Base-by-base conservation (phyloP, 352 stramenopile genomes). In the Phytophthora citrophthora region DNA sequence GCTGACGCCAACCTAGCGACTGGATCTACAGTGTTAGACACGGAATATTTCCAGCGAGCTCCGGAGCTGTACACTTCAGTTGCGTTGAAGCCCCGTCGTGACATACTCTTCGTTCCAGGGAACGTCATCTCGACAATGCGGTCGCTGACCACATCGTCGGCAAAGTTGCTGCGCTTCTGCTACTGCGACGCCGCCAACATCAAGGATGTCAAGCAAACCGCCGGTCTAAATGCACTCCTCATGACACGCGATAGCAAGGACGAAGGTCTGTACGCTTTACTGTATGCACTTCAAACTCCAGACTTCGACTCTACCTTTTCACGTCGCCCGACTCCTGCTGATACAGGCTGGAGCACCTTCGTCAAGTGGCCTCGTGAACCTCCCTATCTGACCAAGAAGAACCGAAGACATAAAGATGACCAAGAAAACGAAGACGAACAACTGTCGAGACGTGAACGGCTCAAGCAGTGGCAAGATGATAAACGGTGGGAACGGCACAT, bases 381-480 rank as follows among this genome's bases (percentile, higher is more conserved):
- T 9, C 60, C 55, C 3, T 78, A 78, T 7, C 34, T 79, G 8
- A 54, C 63, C 50, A 76, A 77, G 64, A 86, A 77, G 50, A 73
- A 80, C 43, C 57, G 67, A 65, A 34, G 67, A 46, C 34, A 64
- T n/a, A 57, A 51, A 23, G 66, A 68, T 36, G 57, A 70, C 26
- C 52, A 63, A 20, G 65, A 76, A 26, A 54, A 23, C 26, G 53
- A 86, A 78, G 58, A 69, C 66, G 69, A 76, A 26, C 73, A 72
- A 61, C 54, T 92, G 50, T 91, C 84, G 12, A 77, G 86, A 18
- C 84, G 84, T 41, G 81, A 95, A 44, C 76, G 86, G 1, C 81
- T 93, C 39, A 92, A 93, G 61, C 68, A 87, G 26, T 93, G 86
- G 84, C 86, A 95, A 23, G 81, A 93, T 31, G 85, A 91, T 59